Base-by-base conservation (phyloP, 257 asterid species). In the Fraxinus americana region DNA sequence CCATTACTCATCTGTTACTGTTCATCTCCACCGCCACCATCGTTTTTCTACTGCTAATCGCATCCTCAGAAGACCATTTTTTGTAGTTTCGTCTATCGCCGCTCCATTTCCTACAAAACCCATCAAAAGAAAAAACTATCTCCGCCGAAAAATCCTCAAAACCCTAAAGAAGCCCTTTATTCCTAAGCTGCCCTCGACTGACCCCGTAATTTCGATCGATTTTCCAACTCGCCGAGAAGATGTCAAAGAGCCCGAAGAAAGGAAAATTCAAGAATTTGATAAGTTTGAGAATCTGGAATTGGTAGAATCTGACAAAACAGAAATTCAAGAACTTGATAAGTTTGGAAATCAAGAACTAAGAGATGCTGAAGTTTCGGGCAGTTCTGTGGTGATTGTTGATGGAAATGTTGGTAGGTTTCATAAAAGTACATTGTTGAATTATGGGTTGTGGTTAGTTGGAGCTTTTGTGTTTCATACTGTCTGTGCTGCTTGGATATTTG, bases 141-240 rank as follows among this genome's bases (percentile, higher is more conserved):
- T 93, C 81, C 97, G 98, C 35, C 89, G 79, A 48, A 95, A 95
- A 84, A 74, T 89, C 79, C 97, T 91, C 72, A 91, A 86, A 88
- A 87, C 91, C 88, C 90, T 85, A 48, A 77, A 77, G 74, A 84
- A 78, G 63, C 89, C 93, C 75, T 68, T 73, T 52, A 4, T 45
- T 86, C 85, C 86, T 43, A 77, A 83, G 70, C 68, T 59, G 11
- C 85, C 86, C 50, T 80, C 81, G 45, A n/a, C 74, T 63, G 73
- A 75, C 73, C 86, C 90, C 5, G 71, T 39, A 67, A 8, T 11
- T 41, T 85, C 93, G 52, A 52, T 80, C 35, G 87, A 82, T 17
- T 45, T 84, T 63, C 80, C 81, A 30, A 72, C 75, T 61, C 0
- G 14, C 5, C 29, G 76, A n/a, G 81, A 83, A 75, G 83, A 81